phyloP scores from a whole-genome alignment of 768 basidiomycete species.

The Mrakia gelida region DNA sequence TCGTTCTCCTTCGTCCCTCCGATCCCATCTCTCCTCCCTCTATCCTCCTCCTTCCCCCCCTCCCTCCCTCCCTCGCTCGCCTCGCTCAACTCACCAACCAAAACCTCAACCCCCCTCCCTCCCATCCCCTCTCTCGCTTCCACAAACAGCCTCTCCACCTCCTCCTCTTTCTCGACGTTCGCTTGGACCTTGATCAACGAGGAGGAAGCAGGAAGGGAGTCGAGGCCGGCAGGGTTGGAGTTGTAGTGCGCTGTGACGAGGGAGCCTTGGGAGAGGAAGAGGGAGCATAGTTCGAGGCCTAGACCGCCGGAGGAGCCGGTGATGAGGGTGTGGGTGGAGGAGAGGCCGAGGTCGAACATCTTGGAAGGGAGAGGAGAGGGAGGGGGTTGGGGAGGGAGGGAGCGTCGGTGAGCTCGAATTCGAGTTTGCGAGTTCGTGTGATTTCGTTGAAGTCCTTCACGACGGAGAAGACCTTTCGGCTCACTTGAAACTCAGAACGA shows the following conservation, averaged over 20 bases:
- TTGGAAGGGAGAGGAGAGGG: not conserved
- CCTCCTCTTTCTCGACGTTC: conserved; percentile 57
- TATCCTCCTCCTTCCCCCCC: not conserved
- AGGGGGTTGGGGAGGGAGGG: not conserved
- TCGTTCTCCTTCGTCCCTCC: not conserved
- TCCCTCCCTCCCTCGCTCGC: not conserved
- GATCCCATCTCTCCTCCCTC: not conserved
- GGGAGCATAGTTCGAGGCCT: conserved; percentile 58
- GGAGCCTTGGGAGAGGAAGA: conserved; percentile 66
- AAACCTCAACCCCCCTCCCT: conserved; percentile 38
- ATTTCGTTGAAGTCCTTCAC: not conserved
- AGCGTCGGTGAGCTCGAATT: not conserved
- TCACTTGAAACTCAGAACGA: too few relatives aligned
- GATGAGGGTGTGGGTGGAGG: conserved; percentile 62
- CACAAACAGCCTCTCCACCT: conserved; percentile 54
- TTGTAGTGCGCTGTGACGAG: conserved; percentile 70
- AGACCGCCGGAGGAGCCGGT: conserved; percentile 73
- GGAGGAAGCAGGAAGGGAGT: conserved; percentile 41
- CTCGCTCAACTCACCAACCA: conserved; percentile 48
- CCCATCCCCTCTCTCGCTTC: conserved; percentile 23
- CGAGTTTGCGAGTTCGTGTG: not conserved
- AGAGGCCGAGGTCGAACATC: conserved; percentile 53
- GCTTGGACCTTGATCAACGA: conserved; percentile 51
- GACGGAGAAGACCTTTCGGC: too few relatives aligned
- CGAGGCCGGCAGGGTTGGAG: conserved; percentile 50